A percentile compares a stretch with the other conserved stretches of the same genome.
These are phyloP conservation scores for Dothidotthia symphoricarpi DNA, from an alignment of 2,329 filamentous ascomycete species.

Conservation along the genomic window DNA sequence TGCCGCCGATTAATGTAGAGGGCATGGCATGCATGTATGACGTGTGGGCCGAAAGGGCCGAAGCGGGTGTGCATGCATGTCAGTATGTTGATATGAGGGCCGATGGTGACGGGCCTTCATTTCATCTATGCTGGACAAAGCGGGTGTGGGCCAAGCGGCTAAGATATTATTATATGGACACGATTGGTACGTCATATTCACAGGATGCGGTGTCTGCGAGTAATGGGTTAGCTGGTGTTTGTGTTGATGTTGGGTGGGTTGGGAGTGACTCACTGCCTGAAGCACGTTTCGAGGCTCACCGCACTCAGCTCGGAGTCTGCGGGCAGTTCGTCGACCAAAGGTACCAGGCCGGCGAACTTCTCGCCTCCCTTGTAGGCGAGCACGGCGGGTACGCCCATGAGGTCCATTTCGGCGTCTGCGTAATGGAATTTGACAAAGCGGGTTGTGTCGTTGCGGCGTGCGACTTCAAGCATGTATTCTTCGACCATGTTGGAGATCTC, in stretches of 20 bases:
- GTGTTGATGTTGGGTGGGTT: conserved; percentile 7
- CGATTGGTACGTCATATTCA: conserved; percentile 3
- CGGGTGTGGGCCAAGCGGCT: neutral
- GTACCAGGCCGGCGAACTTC: conserved; percentile 84
- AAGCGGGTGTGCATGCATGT: too few relatives aligned
- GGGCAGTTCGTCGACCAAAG: conserved; percentile 82
- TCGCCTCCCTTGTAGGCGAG: conserved; percentile 88
- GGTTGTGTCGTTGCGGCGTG: conserved; percentile 65
- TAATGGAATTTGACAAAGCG: conserved; percentile 91
- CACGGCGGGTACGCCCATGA: conserved; percentile 80
- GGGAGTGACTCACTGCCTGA: conserved; percentile 47
- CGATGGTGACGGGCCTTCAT: too few relatives aligned
- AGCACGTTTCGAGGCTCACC: conserved; percentile 56
- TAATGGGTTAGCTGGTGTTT: conserved; percentile 25
- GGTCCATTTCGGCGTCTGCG: conserved; percentile 91
- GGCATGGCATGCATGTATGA: too few relatives aligned
- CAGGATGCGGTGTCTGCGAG: conserved; percentile 31
- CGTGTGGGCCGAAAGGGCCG: too few relatives aligned
- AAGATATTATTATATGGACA: too few relatives aligned
- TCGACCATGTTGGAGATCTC: conserved; percentile 77
- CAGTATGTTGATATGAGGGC: too few relatives aligned
- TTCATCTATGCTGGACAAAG: too few relatives aligned
- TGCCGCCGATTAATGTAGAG: too few relatives aligned
- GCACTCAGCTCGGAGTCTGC: conserved; percentile 53
- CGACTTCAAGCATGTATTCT: conserved; percentile 71